These are phyloP conservation scores for Pseudogymnoascus sp. DNA, from an alignment of 2,329 filamentous ascomycete species.

Conservation along the genomic window DNA sequence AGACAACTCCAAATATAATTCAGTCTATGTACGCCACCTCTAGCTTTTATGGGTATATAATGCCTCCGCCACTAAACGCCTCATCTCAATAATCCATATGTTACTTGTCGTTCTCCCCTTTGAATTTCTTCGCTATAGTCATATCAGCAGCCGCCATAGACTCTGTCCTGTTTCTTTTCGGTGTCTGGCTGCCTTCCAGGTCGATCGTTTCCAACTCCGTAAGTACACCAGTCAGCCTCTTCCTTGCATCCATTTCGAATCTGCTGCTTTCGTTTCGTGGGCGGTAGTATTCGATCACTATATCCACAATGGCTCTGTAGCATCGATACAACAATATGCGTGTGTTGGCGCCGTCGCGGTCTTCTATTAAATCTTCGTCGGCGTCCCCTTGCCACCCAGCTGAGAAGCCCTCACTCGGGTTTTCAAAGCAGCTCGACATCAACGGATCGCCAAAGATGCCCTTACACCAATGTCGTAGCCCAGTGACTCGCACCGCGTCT, in stretches of 20 bases:
- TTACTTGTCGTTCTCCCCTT: constrained; percentile 12
- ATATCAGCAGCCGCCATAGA: constrained; percentile 12
- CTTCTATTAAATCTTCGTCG: constrained; percentile 33
- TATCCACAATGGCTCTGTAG: constrained; percentile 44
- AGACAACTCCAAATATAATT: not conserved
- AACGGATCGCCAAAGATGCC: constrained; percentile 53
- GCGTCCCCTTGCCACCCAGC: constrained; percentile 32
- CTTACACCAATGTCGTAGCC: constrained; percentile 50
- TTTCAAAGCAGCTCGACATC: constrained; percentile 41
- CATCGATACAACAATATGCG: constrained; percentile 49
- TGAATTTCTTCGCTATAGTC: constrained; percentile 17
- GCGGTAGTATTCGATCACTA: constrained; percentile 49
- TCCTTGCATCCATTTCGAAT: constrained; percentile 44
- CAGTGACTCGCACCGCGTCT: constrained; percentile 34
- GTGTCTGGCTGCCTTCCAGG: constrained; percentile 12
- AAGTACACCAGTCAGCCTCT: constrained; percentile 40
- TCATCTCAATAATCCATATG: constrained; percentile 10
- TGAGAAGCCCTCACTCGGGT: constrained; percentile 37
- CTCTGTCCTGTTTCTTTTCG: constrained; percentile 20
- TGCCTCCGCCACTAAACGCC: constrained; percentile 16
- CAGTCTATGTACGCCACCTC: constrained; percentile 1
- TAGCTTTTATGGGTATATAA: constrained; percentile 8
- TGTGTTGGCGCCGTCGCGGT: constrained; percentile 34
- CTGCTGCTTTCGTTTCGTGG: constrained; percentile 39
- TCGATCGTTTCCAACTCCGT: constrained; percentile 34